phyloP scores from a whole-genome alignment of 164 flowering plant genomes.

The Magnolia changhungtana region DNA sequence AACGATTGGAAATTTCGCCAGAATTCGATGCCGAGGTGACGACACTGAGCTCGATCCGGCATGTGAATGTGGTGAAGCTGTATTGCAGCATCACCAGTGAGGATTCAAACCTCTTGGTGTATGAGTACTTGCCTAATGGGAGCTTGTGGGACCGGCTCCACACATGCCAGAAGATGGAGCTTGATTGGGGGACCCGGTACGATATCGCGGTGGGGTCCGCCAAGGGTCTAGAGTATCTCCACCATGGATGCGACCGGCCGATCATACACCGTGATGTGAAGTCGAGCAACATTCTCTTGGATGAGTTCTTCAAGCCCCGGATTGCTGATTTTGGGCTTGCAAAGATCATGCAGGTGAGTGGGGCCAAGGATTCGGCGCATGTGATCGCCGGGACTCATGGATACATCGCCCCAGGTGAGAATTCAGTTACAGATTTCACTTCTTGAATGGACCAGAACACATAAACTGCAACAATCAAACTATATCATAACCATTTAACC shows the following conservation, averaged over 20 bases:
- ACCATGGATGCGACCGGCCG: slow-evolving; percentile 58
- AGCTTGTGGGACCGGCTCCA: slow-evolving; percentile 78
- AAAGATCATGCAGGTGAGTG: slow-evolving; percentile 35
- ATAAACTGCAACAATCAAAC: too few relatives aligned
- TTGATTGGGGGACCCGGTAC: slow-evolving; percentile 59
- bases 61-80: slow-evolving; percentile 76
- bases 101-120: slow-evolving; percentile 62
- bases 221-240: slow-evolving; percentile 69
- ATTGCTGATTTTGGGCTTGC: slow-evolving; percentile 74
- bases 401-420: slow-evolving; percentile 72
- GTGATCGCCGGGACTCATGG: slow-evolving; percentile 63
- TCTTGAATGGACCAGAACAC: too few relatives aligned
- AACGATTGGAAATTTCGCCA: slow-evolving; percentile 17
- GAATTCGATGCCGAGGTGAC: slow-evolving; percentile 77
- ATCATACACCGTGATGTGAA: slow-evolving; percentile 65
- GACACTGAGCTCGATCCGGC: slow-evolving; percentile 60
- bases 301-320: slow-evolving; percentile 47
- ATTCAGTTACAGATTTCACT: not conserved
- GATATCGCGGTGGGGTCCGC: slow-evolving; percentile 74
- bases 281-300: slow-evolving; percentile 61
- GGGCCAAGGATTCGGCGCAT: slow-evolving; percentile 29
- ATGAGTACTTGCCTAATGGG: slow-evolving; percentile 70
- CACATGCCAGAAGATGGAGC: slow-evolving; percentile 29
- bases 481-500: not conserved
- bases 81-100: slow-evolving; percentile 73